Evolutionary conservation across 2,329 filamentous ascomycete genomes (phyloP).

Genomic region (Pseudogymnoascus sp.): DNA sequence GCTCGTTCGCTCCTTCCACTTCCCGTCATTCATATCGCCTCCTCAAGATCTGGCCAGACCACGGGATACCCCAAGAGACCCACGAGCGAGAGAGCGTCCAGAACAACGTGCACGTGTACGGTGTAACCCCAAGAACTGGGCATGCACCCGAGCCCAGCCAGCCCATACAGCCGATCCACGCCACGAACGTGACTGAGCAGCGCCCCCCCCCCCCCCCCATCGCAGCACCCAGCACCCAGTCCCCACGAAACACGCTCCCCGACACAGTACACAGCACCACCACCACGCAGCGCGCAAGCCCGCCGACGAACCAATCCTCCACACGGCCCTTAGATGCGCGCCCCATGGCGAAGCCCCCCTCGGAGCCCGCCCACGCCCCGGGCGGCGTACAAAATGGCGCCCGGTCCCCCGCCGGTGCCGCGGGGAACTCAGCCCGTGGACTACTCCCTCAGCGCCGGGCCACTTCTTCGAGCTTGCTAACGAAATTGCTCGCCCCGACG

Average conservation of each 20-base stretch:
- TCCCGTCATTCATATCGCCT: background rate
- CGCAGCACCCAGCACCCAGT: background rate
- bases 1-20: background rate
- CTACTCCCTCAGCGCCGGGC: constrained; percentile 11
- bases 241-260: background rate
- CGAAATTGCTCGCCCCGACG: background rate
- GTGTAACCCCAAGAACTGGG: background rate
- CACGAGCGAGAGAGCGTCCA: background rate
- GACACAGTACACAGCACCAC: background rate
- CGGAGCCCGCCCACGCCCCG: constrained; percentile 27
- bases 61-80: background rate
- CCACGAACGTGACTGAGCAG: background rate
- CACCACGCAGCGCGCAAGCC: background rate
- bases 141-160: background rate
- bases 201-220: too few species aligned
- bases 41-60: background rate
- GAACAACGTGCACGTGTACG: background rate
- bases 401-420: constrained; percentile 15
- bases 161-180: background rate
- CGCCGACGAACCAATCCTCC: constrained; percentile 22
- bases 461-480: background rate
- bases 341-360: constrained; percentile 28
- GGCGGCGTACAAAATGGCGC: constrained; percentile 19
- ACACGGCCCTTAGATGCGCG: constrained; percentile 27
- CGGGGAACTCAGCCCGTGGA: constrained; percentile 11